phyloP scores from a whole-genome alignment of 768 basidiomycete species.

The Pleurotus giganteus region DNA sequence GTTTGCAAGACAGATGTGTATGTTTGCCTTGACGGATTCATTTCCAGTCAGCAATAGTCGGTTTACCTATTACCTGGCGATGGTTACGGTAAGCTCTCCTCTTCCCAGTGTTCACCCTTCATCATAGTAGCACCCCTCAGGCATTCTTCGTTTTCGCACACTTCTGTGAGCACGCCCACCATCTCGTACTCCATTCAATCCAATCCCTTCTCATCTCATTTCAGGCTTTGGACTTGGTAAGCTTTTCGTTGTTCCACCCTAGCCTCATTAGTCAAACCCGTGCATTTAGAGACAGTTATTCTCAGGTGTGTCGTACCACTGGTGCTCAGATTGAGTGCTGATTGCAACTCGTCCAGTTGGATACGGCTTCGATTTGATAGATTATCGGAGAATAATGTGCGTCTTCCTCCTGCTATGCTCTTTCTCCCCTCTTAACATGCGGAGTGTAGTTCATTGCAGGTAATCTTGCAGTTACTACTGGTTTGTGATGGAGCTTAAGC shows the following conservation, averaged over 20 bases:
- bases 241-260: constrained; percentile 2
- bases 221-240: constrained; percentile 41
- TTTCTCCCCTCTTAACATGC: neutral
- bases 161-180: constrained; percentile 29
- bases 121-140: constrained; percentile 8
- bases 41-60: constrained; percentile 32
- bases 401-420: constrained; percentile 11
- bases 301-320: constrained; percentile 27
- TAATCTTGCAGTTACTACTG: neutral
- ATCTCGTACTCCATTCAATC: neutral
- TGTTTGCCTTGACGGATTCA: neutral
- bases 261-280: neutral
- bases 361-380: constrained; percentile 32
- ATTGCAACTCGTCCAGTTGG: constrained; percentile 25
- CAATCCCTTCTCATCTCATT: neutral
- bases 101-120: neutral
- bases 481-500: neutral
- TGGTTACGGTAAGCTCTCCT: constrained; percentile 27
- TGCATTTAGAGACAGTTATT: constrained; percentile 31
- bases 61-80: constrained; percentile 34
- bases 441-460: neutral
- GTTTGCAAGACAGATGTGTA: neutral
- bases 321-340: neutral
- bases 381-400: constrained; percentile 33
- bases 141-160: constrained; percentile 35